Evolutionary conservation across 129 eudicot genomes (phyloP).

Genomic region (Helianthus tuberosus): DNA sequence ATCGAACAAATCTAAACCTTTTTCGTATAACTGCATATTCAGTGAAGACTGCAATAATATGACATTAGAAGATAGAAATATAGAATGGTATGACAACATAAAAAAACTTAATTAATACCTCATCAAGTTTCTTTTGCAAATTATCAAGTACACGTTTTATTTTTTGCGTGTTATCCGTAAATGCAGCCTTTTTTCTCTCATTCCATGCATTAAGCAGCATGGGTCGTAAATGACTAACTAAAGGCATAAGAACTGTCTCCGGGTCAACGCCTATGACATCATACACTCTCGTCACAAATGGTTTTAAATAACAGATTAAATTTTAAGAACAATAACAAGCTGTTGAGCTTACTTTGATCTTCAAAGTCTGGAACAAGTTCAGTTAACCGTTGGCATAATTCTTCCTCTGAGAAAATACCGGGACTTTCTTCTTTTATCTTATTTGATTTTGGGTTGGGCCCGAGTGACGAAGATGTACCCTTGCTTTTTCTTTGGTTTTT

Average conservation of each 20-base stretch:
- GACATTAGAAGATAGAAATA: slow-evolving; percentile 11
- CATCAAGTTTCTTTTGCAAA: slow-evolving; percentile 88
- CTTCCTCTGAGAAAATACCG: slow-evolving; percentile 67
- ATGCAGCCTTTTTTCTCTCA: slow-evolving; percentile 78
- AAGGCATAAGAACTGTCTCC: slow-evolving; percentile 71
- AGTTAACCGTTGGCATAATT: slow-evolving; percentile 53
- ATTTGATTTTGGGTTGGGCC: slow-evolving; percentile 62
- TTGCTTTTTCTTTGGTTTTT: slow-evolving; percentile 85
- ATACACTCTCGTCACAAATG: slow-evolving; percentile 29
- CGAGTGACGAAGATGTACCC: slow-evolving; percentile 47
- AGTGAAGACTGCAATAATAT: slow-evolving; percentile 63
- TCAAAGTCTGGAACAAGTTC: slow-evolving; percentile 82
- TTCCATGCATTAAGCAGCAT: slow-evolving; percentile 88
- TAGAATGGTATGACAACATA: not conserved
- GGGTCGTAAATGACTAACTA: slow-evolving; percentile 79
- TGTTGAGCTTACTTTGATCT: slow-evolving; percentile 70
- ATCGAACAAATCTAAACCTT: slow-evolving; percentile 90
- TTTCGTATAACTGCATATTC: slow-evolving; percentile 84
- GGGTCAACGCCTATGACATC: slow-evolving; percentile 61
- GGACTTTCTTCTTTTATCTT: slow-evolving; percentile 50
- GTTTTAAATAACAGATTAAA: not conserved
- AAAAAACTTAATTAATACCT: slow-evolving; percentile 45
- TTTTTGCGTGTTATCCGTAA: slow-evolving; percentile 78
- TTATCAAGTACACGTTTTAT: slow-evolving; percentile 68
- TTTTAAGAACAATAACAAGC: not conserved